Conservation (phyloP, 1,284 basidiomycete genomes). For the Malassezia obtusa region DNA sequence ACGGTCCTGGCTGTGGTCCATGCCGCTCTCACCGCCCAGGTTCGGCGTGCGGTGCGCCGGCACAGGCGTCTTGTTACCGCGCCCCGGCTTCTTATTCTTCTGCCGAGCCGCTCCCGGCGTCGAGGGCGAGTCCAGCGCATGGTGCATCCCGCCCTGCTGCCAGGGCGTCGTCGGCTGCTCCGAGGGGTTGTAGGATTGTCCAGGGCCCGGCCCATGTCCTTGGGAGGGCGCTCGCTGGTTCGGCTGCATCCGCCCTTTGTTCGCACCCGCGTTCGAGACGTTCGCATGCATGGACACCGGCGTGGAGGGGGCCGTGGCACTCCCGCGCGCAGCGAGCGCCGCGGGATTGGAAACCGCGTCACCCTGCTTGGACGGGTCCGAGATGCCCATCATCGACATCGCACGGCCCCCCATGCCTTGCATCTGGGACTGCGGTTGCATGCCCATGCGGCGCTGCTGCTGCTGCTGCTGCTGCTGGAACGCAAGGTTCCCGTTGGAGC, state of each 20-base stretch:
- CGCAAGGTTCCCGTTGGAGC: background rate
- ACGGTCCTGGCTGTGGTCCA: background rate
- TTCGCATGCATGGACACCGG: conserved; percentile 10
- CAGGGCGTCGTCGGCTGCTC: conserved; percentile 1
- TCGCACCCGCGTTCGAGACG: background rate
- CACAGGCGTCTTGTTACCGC: conserved; percentile 9
- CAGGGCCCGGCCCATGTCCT: background rate
- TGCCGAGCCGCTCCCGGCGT: background rate
- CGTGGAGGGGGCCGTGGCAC: conserved; percentile 25
- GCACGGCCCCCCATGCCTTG: conserved; percentile 20
- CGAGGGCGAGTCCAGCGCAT: conserved; percentile 7
- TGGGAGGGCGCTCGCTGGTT: background rate
- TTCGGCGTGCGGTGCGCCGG: background rate
- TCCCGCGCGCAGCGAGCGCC: background rate
- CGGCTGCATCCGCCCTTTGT: background rate
- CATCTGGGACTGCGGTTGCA: conserved; percentile 18
- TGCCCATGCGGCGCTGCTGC: conserved; percentile 12
- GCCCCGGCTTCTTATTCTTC: background rate
- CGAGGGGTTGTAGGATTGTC: background rate
- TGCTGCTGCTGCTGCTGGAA: conserved; percentile 17
- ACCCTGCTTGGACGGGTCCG: conserved; percentile 6
- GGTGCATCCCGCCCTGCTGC: background rate
- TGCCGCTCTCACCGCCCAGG: background rate
- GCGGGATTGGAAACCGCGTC: background rate
- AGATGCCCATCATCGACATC: background rate